Evolutionary conservation across 2,329 filamentous ascomycete genomes (phyloP), one percentile per base, ranked within the genome.

Genomic region (Alternaria metachromatica): DNA sequence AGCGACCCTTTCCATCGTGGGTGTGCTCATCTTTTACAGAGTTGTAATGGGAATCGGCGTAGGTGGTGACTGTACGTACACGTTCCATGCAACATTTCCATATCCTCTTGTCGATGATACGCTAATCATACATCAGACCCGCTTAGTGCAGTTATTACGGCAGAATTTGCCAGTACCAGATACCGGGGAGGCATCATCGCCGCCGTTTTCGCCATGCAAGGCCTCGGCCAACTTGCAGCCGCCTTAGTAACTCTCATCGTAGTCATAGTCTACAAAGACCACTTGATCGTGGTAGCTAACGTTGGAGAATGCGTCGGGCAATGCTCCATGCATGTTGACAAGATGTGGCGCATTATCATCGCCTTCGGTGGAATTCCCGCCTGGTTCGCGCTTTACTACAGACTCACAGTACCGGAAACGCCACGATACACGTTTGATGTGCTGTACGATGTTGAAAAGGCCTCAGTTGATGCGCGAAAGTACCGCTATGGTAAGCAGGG

Each of bases 181-280:
- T 94, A 92, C 89, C 85, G 92, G 80, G 92, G 92, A 70, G 92
- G 92, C 68, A 96, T 96, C 90, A 94, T 96, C 90, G 91, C 88
- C 33, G 86, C 91, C 15, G 92, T 96, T 58, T 96, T 96, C 74
- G 91, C 92, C 70, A 95, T 94, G 91, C 92, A 96, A 79, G 92
- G 92, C 68, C 86, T 96, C 55, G 92, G 93, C 20, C 92, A 96
- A 80, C 89, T 96, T 58, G 85, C 84, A 25, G 92, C 90, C 53
- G 91, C 91, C 50, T 87, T 95, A 28, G 85, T 96, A 66, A 90
- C 92, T 78, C 84, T 96, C 50, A 92, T 94, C 72, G 73, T 92
- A 60, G 91, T 90, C 0, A 82, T 89, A 13, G 90, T 89, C 51
- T 94, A 93, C 84, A 91, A 89, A 80, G 81, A 86, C 15, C 87